Base-by-base conservation (phyloP, 495 filamentous ascomycete genomes). In the Apodospora peruviana region DNA sequence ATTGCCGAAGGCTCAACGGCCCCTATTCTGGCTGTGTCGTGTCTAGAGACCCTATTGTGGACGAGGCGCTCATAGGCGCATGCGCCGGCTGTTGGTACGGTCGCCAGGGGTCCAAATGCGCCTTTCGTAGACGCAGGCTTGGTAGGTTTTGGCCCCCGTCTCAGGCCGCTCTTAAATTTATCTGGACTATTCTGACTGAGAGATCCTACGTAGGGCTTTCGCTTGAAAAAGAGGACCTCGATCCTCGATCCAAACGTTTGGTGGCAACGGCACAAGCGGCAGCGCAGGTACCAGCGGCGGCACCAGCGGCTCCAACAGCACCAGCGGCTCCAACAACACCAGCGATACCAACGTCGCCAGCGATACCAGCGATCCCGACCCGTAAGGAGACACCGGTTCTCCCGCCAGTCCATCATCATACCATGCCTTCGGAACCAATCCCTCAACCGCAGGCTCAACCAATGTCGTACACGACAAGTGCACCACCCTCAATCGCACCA, bases 81-180 rank as follows among this genome's bases (percentile, higher is more conserved):
- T 62, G 59, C 36, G 59, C 56, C 20, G 51, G 48, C 41, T 62
- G 59, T 39, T 62, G 50, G 56, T 62, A 59, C 29, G 34, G 29
- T 20, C 53, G 57, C 16, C 29, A 42, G 22, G 59, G 56, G 1
- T 59, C 29, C 0, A 8, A n/a, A 1, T 62, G 59, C 45, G 45
- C 36, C 5, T 34, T 62, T 12, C 54, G 54, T n/a, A 40, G 24
- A 29, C 27, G 27, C 7, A 14, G 7, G 7, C 14, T 32, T 32
- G 14, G 7, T 32, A 32, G 27, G n/a, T n/a, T n/a, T n/a, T n/a
- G n/a, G n/a, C n/a, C n/a, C n/a, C n/a, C n/a, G n/a, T n/a, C n/a
- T n/a, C n/a, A n/a, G n/a, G n/a, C n/a, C n/a, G n/a, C n/a, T n/a
- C 27, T 7, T 32, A 32, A 7, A 32, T 32, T 14, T 32, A 32